Base-by-base conservation (phyloP, 495 filamentous ascomycete genomes). In the Aspergillus heteromorphus region DNA sequence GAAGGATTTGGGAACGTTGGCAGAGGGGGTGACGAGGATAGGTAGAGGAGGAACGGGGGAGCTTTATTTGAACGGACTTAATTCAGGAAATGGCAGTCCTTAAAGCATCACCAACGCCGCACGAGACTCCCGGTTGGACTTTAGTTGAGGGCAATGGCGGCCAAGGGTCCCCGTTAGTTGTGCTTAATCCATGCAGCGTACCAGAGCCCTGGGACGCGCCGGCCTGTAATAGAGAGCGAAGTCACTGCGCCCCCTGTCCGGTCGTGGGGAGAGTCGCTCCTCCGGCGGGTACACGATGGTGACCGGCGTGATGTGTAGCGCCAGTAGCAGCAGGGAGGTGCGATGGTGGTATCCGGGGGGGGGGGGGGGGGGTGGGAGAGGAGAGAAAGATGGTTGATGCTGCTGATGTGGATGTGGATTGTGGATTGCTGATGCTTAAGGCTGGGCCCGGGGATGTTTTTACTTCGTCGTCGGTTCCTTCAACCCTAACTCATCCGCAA, bases 121-220 rank as follows among this genome's bases (percentile, higher is more conserved):
- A 61, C 53, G 53, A 51, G 55, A 40, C 54, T 43, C 56, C 54
- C 50, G 53, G 62, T 64, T 64, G 62, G 58, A 53, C 52, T 58
- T 23, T 51, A 41, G 54, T 49, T 50, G 54, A 48, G 48, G 31
- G 47, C 29, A 49, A 48, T 57, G 53, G 49, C 34, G 27, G 53
- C 53, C 53, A 55, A 60, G 57, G 57, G 50, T 52, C 49, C 45
- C 41, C 48, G 55, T 29, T 63, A 61, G 58, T 52, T 57, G 48
- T 65, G 48, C 59, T 53, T 57, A 47, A 59, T 27, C 59, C 60
- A 63, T 61, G 60, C 60, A 63, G 58, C 53, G 63, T 61, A 59
- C 63, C 63, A 54, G 59, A 52, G 49, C 55, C 50, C 54, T 63
- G 63, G 63, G 42, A 54, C 53, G n/a, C 14, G 40, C 45, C 16